Evolutionary conservation across 78 protist genomes (phyloP), one percentile per base, ranked within the genome.

Genomic region (Creolimax fragrantissima): DNA sequence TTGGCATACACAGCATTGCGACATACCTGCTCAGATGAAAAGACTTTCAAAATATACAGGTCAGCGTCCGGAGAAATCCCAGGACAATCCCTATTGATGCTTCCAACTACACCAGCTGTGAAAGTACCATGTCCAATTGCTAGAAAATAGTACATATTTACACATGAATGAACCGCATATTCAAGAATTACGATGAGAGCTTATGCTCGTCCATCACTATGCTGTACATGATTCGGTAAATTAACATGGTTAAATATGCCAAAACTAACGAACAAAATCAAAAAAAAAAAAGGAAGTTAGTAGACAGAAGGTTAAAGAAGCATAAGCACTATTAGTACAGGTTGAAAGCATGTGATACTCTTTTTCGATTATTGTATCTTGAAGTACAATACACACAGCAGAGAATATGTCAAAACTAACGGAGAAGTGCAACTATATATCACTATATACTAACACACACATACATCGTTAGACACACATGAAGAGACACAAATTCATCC

Each of bases 11-110:
- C 74, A 17, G 44, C 35, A 3, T 37, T 5, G 85, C 85, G n/a
- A n/a, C 24, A 36, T 36, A 88, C 90, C 83, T 94, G 95, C 3
- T 42, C 36, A 45, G 7, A 43, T n/a, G 96, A 97, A 74, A 98
- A 98, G 32, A 98, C 98, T 6, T 96, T 89, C 91, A 93, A 97
- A 3, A 94, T 81, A 92, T 96, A 88, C n/a, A 98, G 3, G 2
- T 95, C 94, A 1, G 97, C 92, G 4, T 95, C 98, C 7, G 99
- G 99, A 3, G 98, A 98, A 5, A 98, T 7, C 7, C 99, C 99
- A 3, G 39, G 89, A 89, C 98, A 96, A 4, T 83, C 93, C 6
- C 86, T 74, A 3, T 24, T 39, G 36, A 4, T 43, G n/a, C 84
- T 41, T 5, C 94, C 94, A 35, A 96, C 89, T 3, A 97, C 45